Evolutionary conservation across 331 rosid genomes (phyloP).

Genomic region (Quercus phellos): DNA sequence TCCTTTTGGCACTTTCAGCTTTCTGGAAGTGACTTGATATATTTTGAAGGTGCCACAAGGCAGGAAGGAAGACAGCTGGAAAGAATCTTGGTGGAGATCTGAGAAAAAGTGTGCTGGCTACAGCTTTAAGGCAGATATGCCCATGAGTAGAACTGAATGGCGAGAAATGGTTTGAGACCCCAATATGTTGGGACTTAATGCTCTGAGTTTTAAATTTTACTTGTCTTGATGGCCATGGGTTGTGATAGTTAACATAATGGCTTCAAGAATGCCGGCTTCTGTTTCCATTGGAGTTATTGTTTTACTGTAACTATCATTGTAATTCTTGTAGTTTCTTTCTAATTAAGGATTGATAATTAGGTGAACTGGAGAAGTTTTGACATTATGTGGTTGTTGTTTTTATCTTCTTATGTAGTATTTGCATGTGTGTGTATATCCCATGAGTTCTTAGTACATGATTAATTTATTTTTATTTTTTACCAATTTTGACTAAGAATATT

Average conservation of each 20-base stretch:
- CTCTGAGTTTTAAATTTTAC: background rate
- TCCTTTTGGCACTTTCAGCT: background rate
- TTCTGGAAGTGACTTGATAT: background rate
- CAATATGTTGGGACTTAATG: background rate
- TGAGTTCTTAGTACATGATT: background rate
- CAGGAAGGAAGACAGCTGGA: background rate
- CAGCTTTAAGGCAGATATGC: background rate
- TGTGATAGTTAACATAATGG: background rate
- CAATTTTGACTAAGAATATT: constrained; percentile 20
- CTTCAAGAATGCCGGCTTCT: background rate
- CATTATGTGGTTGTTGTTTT: background rate
- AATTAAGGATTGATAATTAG: background rate
- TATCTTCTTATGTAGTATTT: background rate
- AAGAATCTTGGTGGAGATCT: background rate
- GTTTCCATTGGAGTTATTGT: background rate
- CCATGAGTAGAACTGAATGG: background rate
- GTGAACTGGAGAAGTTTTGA: background rate
- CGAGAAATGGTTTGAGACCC: background rate
- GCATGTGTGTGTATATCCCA: background rate
- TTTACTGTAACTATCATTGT: background rate
- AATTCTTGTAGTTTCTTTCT: background rate
- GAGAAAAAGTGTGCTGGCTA: background rate
- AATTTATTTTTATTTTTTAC: constrained; percentile 6
- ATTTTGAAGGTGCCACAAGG: background rate
- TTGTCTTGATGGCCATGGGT: background rate